phyloP scores from a whole-genome alignment of 208 protist genomes.

The Spongospora subterranea region DNA sequence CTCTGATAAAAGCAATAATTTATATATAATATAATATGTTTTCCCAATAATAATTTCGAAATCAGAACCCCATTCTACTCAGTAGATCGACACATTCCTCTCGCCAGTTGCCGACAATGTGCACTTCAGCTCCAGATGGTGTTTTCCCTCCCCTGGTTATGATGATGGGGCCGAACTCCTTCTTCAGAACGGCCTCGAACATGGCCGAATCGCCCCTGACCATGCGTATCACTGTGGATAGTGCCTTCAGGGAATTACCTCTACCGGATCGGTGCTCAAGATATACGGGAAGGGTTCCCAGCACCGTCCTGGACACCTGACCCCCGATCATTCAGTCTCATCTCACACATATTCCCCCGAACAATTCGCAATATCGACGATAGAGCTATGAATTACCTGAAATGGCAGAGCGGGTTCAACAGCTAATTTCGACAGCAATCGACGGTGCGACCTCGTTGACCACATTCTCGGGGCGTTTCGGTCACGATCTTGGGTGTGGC shows the following conservation, averaged over 20 bases:
- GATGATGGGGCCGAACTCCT: neutral
- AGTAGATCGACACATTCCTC: conserved; percentile 45
- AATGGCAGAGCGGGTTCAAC: no score
- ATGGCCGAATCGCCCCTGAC: neutral
- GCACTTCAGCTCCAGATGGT: neutral
- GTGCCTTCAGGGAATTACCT: neutral
- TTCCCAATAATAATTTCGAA: no score
- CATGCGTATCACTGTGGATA: neutral
- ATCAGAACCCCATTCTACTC: conserved; percentile 10
- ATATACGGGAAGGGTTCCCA: conserved; percentile 5
- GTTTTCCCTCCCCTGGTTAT: neutral
- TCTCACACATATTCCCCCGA: no score
- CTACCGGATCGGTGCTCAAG: neutral
- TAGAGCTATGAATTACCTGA: no score
- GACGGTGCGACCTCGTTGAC: no score
- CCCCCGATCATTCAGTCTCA: no score
- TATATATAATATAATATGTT: neutral
- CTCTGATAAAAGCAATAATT: neutral
- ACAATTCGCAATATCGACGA: no score
- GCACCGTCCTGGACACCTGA: neutral
- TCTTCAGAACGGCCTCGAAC: conserved; percentile 9
- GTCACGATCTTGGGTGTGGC: no score
- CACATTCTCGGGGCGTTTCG: no score
- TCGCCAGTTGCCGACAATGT: conserved; percentile 3
- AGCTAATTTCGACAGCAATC: no score